These are phyloP conservation scores for Ambrosia artemisiifolia DNA, from an alignment of 129 eudicot genomes.

Conservation along the genomic window DNA sequence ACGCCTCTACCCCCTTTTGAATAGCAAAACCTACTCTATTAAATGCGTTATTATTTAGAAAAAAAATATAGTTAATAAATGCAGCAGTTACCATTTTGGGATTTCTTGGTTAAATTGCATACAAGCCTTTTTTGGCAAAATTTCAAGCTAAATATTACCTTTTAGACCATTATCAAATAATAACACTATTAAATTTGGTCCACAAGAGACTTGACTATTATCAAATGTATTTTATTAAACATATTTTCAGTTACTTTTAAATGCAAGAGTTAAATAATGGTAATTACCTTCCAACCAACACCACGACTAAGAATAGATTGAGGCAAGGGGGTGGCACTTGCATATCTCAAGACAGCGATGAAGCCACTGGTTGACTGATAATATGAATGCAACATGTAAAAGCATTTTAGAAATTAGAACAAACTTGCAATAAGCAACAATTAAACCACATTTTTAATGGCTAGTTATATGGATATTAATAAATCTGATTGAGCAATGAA, in stretches of 20 bases:
- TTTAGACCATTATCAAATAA: too few species aligned
- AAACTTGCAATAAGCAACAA: background rate
- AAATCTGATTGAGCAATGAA: background rate
- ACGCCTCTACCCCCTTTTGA: too few species aligned
- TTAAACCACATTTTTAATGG: background rate
- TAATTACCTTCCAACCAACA: constrained; percentile 71
- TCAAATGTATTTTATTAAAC: too few species aligned
- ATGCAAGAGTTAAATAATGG: background rate
- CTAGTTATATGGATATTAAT: background rate
- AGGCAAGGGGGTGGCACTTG: constrained; percentile 79
- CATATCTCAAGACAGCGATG: constrained; percentile 65
- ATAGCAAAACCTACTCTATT: too few species aligned
- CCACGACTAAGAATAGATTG: constrained; percentile 75
- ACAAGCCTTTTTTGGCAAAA: too few species aligned
- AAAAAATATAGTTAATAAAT: too few species aligned
- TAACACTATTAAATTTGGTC: too few species aligned
- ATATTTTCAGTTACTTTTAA: background rate
- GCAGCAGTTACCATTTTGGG: too few species aligned
- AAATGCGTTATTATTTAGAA: too few species aligned
- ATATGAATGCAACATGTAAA: constrained; percentile 20
- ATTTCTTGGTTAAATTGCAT: too few species aligned
- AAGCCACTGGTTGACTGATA: constrained; percentile 67
- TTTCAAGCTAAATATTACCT: too few species aligned
- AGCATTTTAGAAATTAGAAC: background rate
- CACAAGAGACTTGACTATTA: too few species aligned